A percentile compares a stretch with the other conserved stretches of the same genome.
phyloP scores from a whole-genome alignment of 768 basidiomycete genomes.

The Pleurotus djamor region DNA sequence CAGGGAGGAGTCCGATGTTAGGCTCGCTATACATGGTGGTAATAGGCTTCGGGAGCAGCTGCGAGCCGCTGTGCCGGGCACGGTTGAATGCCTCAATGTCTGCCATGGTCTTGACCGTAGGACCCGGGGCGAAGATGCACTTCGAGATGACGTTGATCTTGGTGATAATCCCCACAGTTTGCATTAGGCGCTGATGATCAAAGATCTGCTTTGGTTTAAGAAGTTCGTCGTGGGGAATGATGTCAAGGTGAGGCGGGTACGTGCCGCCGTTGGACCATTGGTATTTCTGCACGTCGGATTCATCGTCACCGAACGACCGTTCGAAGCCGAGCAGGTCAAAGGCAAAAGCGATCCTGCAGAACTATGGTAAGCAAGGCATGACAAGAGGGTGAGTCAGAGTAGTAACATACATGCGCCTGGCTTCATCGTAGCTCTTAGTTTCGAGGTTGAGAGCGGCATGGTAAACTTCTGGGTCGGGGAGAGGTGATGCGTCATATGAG shows the following conservation, averaged over 20 bases:
- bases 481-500: not conserved
- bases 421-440: not conserved
- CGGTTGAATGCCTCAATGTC: slow-evolving; percentile 13
- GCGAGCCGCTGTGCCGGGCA: not conserved
- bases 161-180: slow-evolving; percentile 4
- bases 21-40: slow-evolving; percentile 16
- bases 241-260: slow-evolving; percentile 17
- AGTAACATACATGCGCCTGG: not conserved
- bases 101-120: slow-evolving; percentile 10
- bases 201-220: slow-evolving; percentile 12
- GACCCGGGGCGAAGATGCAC: slow-evolving; percentile 1
- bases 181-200: slow-evolving; percentile 9
- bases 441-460: not conserved
- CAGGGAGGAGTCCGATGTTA: slow-evolving; percentile 22
- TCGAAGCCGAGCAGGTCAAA: slow-evolving; percentile 6
- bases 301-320: not conserved
- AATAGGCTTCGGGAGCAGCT: not conserved
- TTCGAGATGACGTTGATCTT: not conserved
- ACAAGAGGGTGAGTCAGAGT: not conserved
- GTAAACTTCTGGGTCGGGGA: not conserved
- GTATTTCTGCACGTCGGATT: slow-evolving; percentile 5
- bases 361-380: not conserved
- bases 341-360: not conserved
- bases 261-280: slow-evolving; percentile 11
- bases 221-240: slow-evolving; percentile 11